Base-by-base conservation (phyloP, 768 basidiomycete species). In the Podaxis carcinomalis region DNA sequence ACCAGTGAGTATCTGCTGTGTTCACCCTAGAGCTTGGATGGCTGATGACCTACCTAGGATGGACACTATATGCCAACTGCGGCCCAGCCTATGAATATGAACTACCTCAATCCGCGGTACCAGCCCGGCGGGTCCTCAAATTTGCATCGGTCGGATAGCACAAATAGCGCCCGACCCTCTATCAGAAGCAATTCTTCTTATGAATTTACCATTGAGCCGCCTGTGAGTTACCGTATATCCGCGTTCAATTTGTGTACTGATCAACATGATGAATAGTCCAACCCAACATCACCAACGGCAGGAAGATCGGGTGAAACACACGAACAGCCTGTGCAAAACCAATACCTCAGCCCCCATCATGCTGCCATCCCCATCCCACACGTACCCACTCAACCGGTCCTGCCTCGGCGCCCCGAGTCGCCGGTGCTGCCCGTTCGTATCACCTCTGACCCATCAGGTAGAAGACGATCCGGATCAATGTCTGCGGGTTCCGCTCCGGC, bases 161-260 rank as follows among this genome's bases (percentile, higher is more conserved):
- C 37, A 2, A 54, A 54, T 39, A 54, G 52, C 28, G 23, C n/a
- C n/a, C 51, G 52, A n/a, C 52, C 42, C 13, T 52, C 59, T 1
- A 3, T 49, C 4, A 47, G 27, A 14, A 60, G 59, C 21, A 53
- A 37, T 27, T 58, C 57, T 14, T 39, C 40, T 16, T 60, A 53
- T 42, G 51, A 47, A n/a, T 21, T 60, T 23, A 36, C 5, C 14
- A 13, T 60, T 36, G 59, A 53, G 16, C 59, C 59, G 7, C 59
- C 59, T 4, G 59, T 60, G 21, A 52, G 59, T 53, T 21, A 23
- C 47, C 25, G 13, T 53, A 6, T 53, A 19, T n/a, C 2, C n/a
- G 5, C 36, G 4, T n/a, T n/a, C 32, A 13, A 16, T 36, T 7
- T 35, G 25, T 9, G 47, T 25, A 23, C 9, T 52, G 3, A 32